These are phyloP conservation scores for Rhizophagus sp. DNA, from an alignment of 192 early-diverging fungal species.

Conservation along the genomic window DNA sequence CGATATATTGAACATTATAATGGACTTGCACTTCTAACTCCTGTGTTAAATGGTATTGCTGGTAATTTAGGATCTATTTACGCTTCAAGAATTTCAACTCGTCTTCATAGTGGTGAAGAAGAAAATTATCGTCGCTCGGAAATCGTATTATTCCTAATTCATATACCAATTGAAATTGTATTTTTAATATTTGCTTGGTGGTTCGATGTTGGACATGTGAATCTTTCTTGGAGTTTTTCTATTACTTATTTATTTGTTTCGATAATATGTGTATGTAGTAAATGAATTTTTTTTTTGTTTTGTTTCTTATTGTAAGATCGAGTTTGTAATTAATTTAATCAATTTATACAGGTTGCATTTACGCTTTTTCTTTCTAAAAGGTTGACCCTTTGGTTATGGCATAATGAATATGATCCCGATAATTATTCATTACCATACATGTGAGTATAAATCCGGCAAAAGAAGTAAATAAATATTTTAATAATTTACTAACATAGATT, in stretches of 20 bases:
- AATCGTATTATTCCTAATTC: conserved; percentile 62
- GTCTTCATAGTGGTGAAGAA: conserved; percentile 56
- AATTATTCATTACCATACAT: conserved; percentile 66
- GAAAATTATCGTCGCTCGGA: conserved; percentile 55
- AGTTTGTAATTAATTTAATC: conserved; percentile 14
- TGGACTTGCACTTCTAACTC: conserved; percentile 67
- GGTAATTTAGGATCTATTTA: conserved; percentile 84
- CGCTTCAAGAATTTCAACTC: conserved; percentile 73
- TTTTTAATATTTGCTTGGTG: conserved; percentile 56
- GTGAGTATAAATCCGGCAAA: conserved; percentile 41
- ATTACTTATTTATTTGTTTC: conserved; percentile 57
- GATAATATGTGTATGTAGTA: conserved; percentile 54
- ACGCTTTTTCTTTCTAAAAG: conserved; percentile 58
- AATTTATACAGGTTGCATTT: conserved; percentile 49
- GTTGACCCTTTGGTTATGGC: conserved; percentile 63
- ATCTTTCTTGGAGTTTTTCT: conserved; percentile 46
- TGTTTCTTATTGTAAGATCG: conserved; percentile 8
- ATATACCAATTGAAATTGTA: conserved; percentile 66
- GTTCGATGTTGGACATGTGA: conserved; percentile 48
- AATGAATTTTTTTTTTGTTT: background rate
- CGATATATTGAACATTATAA: conserved; percentile 64
- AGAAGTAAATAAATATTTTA: background rate
- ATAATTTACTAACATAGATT: background rate
- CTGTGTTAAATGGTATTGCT: conserved; percentile 66
- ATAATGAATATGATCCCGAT: conserved; percentile 74